Conservation (phyloP, 805 yeast genomes). For the Kazachstania viticola region DNA sequence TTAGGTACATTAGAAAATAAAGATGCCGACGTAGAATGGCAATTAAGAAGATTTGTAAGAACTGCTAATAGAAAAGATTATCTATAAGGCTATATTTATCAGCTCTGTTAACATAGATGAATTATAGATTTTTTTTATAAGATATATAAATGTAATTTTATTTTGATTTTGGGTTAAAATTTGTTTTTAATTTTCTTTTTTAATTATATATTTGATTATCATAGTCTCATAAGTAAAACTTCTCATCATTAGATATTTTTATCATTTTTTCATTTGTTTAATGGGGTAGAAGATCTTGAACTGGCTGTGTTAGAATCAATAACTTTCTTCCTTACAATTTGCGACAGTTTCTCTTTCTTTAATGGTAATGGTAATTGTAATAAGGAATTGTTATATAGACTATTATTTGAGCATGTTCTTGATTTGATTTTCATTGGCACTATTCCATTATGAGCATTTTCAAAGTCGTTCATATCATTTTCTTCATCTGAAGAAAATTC, state of each 20-base stretch:
- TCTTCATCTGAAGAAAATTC: conserved; percentile 18
- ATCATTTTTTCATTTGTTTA: too few relatives aligned
- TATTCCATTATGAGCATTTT: neutral
- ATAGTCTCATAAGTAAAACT: too few relatives aligned
- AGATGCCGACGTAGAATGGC: conserved; percentile 98
- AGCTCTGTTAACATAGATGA: neutral
- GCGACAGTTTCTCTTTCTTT: conserved; percentile 17
- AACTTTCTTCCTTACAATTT: conserved; percentile 16
- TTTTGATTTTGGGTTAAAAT: too few relatives aligned
- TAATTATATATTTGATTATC: too few relatives aligned
- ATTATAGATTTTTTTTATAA: neutral
- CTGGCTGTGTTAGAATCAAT: neutral
- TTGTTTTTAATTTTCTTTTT: too few relatives aligned
- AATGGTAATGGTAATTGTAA: conserved; percentile 5
- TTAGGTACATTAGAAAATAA: conserved; percentile 88
- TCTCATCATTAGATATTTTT: neutral
- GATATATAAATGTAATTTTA: conserved; percentile 1
- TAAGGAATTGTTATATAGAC: neutral
- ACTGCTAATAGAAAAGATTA: conserved; percentile 94
- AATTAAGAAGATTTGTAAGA: conserved; percentile 80
- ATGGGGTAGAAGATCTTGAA: neutral
- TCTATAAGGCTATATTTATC: too few relatives aligned
- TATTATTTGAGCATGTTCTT: conserved; percentile 12
- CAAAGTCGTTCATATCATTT: conserved; percentile 1
- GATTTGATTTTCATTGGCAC: conserved; percentile 7